Conservation (phyloP, 2,329 filamentous ascomycete species). For the Ascochyta pisi region DNA sequence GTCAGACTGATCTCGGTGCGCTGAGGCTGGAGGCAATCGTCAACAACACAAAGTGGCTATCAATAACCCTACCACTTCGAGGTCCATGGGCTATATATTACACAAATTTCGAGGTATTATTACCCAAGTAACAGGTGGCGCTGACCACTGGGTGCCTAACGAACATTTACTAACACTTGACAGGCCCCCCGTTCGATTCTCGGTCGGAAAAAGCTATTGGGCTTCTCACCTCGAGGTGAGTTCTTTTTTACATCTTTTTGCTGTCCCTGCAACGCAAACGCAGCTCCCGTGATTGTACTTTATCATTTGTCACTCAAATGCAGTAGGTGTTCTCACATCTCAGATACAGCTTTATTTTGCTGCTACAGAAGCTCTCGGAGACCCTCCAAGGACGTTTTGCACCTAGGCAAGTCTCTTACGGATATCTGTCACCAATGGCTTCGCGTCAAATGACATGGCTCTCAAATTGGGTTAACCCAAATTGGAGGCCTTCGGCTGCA, state of each 20-base stretch:
- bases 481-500: too few relatives aligned
- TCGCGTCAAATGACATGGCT: too few relatives aligned
- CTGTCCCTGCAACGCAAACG: background rate
- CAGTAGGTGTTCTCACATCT: background rate
- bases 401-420: too few relatives aligned
- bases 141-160: background rate
- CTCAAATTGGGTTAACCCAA: too few relatives aligned
- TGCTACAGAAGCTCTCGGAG: too few relatives aligned
- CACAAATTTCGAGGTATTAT: background rate
- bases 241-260: slow-evolving; percentile 1
- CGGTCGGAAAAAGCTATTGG: background rate
- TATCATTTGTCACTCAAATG: background rate
- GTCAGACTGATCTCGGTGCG: background rate
- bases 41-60: background rate
- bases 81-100: background rate
- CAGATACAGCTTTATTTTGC: too few relatives aligned
- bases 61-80: background rate
- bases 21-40: background rate
- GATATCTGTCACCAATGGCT: too few relatives aligned
- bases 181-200: background rate
- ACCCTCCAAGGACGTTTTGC: too few relatives aligned
- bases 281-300: too few relatives aligned
- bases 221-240: background rate
- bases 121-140: background rate
- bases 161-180: background rate